Evolutionary conservation across 2,329 filamentous ascomycete species (phyloP).

Genomic region (Calonectria naviculata): DNA sequence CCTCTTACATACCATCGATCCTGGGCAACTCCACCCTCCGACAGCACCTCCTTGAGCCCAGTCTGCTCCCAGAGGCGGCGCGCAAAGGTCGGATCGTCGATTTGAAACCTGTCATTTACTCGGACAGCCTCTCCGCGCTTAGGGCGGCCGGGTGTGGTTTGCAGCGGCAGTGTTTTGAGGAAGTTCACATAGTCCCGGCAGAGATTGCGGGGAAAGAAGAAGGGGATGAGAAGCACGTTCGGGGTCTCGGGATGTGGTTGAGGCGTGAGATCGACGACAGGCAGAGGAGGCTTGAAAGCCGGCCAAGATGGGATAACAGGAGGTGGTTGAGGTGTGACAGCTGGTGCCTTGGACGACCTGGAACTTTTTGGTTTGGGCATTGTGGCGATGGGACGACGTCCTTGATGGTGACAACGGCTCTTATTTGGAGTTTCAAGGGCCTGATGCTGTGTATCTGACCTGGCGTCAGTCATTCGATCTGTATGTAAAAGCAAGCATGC

Average conservation of each 20-base stretch:
- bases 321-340: slow-evolving; percentile 44
- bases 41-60: slow-evolving; percentile 73
- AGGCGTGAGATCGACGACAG: slow-evolving; percentile 71
- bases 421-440: neutral
- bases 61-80: slow-evolving; percentile 81
- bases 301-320: slow-evolving; percentile 69
- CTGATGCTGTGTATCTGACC: neutral
- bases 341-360: slow-evolving; percentile 36
- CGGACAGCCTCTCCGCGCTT: slow-evolving; percentile 84
- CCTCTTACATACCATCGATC: slow-evolving; percentile 56
- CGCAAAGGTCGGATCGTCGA: slow-evolving; percentile 81
- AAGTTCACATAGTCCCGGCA: slow-evolving; percentile 83
- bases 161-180: slow-evolving; percentile 74
- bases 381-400: neutral
- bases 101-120: slow-evolving; percentile 90
- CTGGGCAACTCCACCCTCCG: slow-evolving; percentile 49
- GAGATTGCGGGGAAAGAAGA: slow-evolving; percentile 79
- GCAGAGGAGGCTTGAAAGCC: slow-evolving; percentile 74
- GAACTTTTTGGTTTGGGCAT: slow-evolving; percentile 49
- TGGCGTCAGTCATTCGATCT: slow-evolving; percentile 2
- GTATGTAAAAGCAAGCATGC: neutral
- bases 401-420: neutral
- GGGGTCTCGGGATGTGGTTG: slow-evolving; percentile 59
- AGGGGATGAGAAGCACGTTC: slow-evolving; percentile 79
- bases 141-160: slow-evolving; percentile 81